A percentile compares a stretch with the other conserved stretches of the same genome.
Conservation (phyloP, 768 basidiomycete genomes). For the Naganishia onofrii region DNA sequence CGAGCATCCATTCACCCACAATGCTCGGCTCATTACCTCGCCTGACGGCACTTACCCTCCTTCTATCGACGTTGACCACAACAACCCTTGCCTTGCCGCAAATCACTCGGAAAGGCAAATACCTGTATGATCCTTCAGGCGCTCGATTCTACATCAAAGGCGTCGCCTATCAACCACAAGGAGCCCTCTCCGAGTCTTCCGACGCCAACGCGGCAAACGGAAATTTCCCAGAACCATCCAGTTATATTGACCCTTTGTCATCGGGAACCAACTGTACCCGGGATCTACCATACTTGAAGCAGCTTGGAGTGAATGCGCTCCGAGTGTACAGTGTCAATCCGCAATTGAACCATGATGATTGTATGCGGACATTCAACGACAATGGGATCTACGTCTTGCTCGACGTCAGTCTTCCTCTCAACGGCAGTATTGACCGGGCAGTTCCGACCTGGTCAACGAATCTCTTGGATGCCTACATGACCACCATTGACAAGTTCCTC, state of each 20-base stretch:
- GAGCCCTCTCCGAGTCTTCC: conserved; percentile 54
- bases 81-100: conserved; percentile 59
- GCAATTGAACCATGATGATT: conserved; percentile 75
- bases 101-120: conserved; percentile 70
- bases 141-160: conserved; percentile 85
- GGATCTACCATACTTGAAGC: conserved; percentile 72
- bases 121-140: conserved; percentile 74
- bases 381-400: conserved; percentile 91
- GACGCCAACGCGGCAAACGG: conserved; percentile 48
- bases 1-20: not conserved
- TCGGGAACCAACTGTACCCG: conserved; percentile 66
- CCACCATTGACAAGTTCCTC: conserved; percentile 72
- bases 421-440: conserved; percentile 70
- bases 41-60: not conserved
- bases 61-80: conserved; percentile 52
- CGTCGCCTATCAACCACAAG: conserved; percentile 78
- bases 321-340: conserved; percentile 85
- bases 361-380: conserved; percentile 71
- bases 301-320: conserved; percentile 75
- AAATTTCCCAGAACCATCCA: conserved; percentile 60
- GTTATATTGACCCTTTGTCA: conserved; percentile 76
- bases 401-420: conserved; percentile 77
- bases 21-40: conserved; percentile 9
- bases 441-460: conserved; percentile 76
- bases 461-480: conserved; percentile 71